These are phyloP conservation scores for Hypoxylon rubiginosum DNA, from an alignment of 2,329 filamentous ascomycete species.

Conservation along the genomic window DNA sequence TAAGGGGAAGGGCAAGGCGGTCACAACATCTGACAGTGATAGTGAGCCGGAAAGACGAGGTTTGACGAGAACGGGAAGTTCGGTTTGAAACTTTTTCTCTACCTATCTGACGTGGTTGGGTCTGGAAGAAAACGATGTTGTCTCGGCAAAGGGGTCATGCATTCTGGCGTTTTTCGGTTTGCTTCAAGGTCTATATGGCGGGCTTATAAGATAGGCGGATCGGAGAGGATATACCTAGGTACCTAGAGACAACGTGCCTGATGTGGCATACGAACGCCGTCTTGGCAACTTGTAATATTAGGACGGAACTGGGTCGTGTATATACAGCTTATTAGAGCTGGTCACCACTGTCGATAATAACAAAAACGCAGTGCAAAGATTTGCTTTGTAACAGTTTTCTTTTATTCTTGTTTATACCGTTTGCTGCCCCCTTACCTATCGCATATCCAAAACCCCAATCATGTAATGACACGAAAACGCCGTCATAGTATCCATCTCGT, in stretches of 20 bases:
- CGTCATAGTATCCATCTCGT: not conserved
- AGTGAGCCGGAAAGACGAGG: constrained; percentile 48
- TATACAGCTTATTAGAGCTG: constrained; percentile 25
- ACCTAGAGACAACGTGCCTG: constrained; percentile 10
- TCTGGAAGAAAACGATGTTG: not conserved
- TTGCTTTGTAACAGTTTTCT: not conserved
- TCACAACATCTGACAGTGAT: constrained; percentile 54
- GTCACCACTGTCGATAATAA: constrained; percentile 6
- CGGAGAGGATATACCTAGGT: constrained; percentile 16
- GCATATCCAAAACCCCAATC: constrained; percentile 3
- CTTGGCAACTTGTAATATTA: constrained; percentile 28
- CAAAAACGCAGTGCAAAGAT: not conserved
- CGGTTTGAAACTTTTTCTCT: constrained; percentile 52
- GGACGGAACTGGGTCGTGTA: constrained; percentile 13
- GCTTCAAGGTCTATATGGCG: constrained; percentile 7
- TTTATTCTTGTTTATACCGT: constrained; percentile 7
- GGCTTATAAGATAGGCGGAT: constrained; percentile 2
- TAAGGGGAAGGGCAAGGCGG: constrained; percentile 65
- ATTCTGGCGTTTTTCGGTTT: constrained; percentile 35
- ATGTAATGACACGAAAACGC: not conserved
- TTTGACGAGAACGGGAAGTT: constrained; percentile 57
- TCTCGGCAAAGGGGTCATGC: constrained; percentile 23
- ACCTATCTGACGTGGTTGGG: not conserved
- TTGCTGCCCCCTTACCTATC: constrained; percentile 2
- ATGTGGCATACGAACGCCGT: constrained; percentile 17